These are phyloP conservation scores for Aureobasidium sp. DNA, from an alignment of 2,329 filamentous ascomycete genomes.

Conservation along the genomic window DNA sequence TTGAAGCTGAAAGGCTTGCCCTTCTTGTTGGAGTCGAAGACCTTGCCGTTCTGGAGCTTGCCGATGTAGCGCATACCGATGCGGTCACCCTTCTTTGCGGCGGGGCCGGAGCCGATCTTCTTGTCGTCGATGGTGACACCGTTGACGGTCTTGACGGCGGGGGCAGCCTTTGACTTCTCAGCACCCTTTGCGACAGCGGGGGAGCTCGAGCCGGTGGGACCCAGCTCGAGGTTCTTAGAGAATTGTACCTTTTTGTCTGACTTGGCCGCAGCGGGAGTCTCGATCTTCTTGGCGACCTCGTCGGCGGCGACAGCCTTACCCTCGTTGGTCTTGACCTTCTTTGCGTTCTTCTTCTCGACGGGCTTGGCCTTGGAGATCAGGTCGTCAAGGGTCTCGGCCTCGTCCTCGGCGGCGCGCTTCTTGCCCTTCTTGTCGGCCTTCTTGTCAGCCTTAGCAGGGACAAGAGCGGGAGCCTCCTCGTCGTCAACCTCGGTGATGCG, in stretches of 20 bases:
- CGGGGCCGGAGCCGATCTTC: constrained; percentile 77
- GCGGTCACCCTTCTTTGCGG: constrained; percentile 81
- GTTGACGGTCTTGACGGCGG: constrained; percentile 69
- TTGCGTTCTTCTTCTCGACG: constrained; percentile 72
- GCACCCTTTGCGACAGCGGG: constrained; percentile 25
- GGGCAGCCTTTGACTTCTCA: constrained; percentile 41
- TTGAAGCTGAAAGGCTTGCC: constrained; percentile 97
- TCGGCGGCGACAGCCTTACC: constrained; percentile 62
- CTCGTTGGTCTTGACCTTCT: constrained; percentile 98
- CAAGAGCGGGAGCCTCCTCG: constrained; percentile 53
- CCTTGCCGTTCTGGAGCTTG: constrained; percentile 84
- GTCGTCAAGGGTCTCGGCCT: constrained; percentile 61
- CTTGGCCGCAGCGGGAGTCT: constrained; percentile 41
- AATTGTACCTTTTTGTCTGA: constrained; percentile 96
- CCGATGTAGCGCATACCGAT: constrained; percentile 97
- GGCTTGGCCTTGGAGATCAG: constrained; percentile 68
- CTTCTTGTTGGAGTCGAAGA: constrained; percentile 98
- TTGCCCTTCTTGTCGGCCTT: constrained; percentile 57
- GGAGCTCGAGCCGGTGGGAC: constrained; percentile 66
- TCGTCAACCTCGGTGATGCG: constrained; percentile 79
- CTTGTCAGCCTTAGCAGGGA: constrained; percentile 35
- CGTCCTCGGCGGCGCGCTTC: constrained; percentile 78
- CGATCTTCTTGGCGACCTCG: constrained; percentile 50
- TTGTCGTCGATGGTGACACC: constrained; percentile 94
- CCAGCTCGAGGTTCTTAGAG: constrained; percentile 97